phyloP scores from a whole-genome alignment of 2,329 filamentous ascomycete species.

The Orbilia brochopaga region DNA sequence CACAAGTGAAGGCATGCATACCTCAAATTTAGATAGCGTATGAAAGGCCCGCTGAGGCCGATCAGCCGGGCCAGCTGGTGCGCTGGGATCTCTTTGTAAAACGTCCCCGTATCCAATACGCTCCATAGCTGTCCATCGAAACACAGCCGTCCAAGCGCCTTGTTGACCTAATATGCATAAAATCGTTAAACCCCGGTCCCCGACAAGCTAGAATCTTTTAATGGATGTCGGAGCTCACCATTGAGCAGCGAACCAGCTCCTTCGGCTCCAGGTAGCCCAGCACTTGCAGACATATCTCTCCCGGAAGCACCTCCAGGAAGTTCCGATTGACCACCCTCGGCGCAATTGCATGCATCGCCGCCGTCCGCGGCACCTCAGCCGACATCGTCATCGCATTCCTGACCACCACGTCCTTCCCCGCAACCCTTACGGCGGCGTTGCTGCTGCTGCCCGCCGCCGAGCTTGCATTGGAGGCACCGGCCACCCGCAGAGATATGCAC shows the following conservation, averaged over 20 bases:
- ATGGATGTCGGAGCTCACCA: constrained; percentile 60
- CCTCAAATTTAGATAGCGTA: constrained; percentile 85
- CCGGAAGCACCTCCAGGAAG: constrained; percentile 81
- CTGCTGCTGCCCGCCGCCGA: no score
- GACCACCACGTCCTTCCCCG: constrained; percentile 39
- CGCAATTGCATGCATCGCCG: constrained; percentile 19
- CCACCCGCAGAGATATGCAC: constrained; percentile 34
- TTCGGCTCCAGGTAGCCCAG: constrained; percentile 77
- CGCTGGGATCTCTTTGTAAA: constrained; percentile 84
- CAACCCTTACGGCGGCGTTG: constrained; percentile 29
- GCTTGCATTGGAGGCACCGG: constrained; percentile 14
- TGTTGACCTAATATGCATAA: constrained; percentile 57
- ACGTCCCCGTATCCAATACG: constrained; percentile 80
- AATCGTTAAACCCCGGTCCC: not conserved
- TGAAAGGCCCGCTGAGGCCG: constrained; percentile 81
- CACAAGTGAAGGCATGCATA: constrained; percentile 13
- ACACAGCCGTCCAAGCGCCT: constrained; percentile 78
- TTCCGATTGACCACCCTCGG: constrained; percentile 55
- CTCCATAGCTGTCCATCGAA: constrained; percentile 96
- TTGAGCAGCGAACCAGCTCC: constrained; percentile 78
- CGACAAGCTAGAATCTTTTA: not conserved
- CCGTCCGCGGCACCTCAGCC: constrained; percentile 17
- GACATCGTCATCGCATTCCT: constrained; percentile 29
- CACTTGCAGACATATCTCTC: constrained; percentile 80
- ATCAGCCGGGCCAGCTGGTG: constrained; percentile 85